Percentiles rank a stretch among this genome's conserved stretches.
Conservation (phyloP, 164 flowering plant species). For the Chimonanthus salicifolius region DNA sequence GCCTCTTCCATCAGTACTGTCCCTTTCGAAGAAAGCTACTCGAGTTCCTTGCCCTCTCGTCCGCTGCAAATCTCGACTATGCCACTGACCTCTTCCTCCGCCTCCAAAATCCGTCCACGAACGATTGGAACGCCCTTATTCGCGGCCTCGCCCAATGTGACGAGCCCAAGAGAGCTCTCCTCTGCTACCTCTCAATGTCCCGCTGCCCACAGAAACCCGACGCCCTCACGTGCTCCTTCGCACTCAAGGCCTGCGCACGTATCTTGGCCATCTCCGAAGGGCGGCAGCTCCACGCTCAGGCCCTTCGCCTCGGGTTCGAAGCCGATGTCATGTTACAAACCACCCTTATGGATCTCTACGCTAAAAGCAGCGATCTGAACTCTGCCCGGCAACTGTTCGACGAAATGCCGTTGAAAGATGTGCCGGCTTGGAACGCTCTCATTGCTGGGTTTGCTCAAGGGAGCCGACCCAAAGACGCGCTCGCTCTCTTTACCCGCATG, state of each 20-base stretch:
- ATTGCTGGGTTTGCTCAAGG: slow-evolving; percentile 83
- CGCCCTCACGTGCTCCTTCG: slow-evolving; percentile 79
- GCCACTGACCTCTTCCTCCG: slow-evolving; percentile 45
- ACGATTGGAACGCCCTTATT: slow-evolving; percentile 79
- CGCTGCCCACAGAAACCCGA: slow-evolving; percentile 46
- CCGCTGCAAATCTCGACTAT: slow-evolving; percentile 42
- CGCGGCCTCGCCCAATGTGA: slow-evolving; percentile 61
- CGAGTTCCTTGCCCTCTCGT: slow-evolving; percentile 55
- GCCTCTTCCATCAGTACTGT: slow-evolving; percentile 37
- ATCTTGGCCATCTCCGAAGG: slow-evolving; percentile 48
- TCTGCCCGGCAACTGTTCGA: slow-evolving; percentile 57
- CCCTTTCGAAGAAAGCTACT: slow-evolving; percentile 54
- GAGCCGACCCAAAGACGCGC: slow-evolving; percentile 47
- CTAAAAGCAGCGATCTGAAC: slow-evolving; percentile 50
- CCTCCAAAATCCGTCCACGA: slow-evolving; percentile 46
- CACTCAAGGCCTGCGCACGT: slow-evolving; percentile 76
- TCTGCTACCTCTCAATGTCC: slow-evolving; percentile 34
- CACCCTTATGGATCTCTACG: slow-evolving; percentile 65
- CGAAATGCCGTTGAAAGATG: slow-evolving; percentile 59
- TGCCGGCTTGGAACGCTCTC: slow-evolving; percentile 75
- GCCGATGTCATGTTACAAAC: slow-evolving; percentile 55
- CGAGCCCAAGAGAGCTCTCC: slow-evolving; percentile 45
- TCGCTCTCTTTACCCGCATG: slow-evolving; percentile 53
- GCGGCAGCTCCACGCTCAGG: slow-evolving; percentile 51
- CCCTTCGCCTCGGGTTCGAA: slow-evolving; percentile 37